Evolutionary conservation across 176 grass and related monocot species (phyloP), one percentile per base, ranked within the genome.

Genomic region (Rhynchospora breviuscula): DNA sequence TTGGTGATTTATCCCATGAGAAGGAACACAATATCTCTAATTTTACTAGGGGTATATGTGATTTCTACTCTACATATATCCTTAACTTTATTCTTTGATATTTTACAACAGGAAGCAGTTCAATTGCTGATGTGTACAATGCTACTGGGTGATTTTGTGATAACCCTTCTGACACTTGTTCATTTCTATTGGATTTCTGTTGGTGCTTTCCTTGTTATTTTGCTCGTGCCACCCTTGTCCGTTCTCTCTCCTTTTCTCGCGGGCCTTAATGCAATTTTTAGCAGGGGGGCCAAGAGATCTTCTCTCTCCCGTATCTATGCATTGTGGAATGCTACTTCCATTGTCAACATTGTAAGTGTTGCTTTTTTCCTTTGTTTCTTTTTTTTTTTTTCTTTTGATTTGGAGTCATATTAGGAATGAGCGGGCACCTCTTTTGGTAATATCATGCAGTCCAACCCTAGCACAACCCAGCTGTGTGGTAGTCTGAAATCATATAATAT

Each of bases 151-250:
- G 96, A 99, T 92, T 95, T 93, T 87, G 84, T 89, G 9, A 86
- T 93, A 61, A 99, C 96, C 59, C 35, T 99, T 40, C 89, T 99
- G 80, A 95, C 89, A 89, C 91, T 99, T 58, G 83, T 99, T 78
- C 91, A 99, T 13, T 99, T 91, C 59, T 99, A 99, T 81, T 99
- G 96, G 96, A 95, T 99, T 76, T 99, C 93, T 14, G 73, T 99
- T 35, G 96, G 93, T 21, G 93, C 91, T 71, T 99, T 95, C 81
- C 92, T 99, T 80, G 74, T 81, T 73, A 86, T 99, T 82, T 81
- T 99, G 71, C 91, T 99, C 64, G 89, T 99, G 72, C 93, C 93
- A 25, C 96, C 96, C 23, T 81, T 95, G 7, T 94, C 93, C 52
- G 84, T 93, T 80, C 91, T 99, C 64, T 99, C 96, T 74, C 96